Percentiles rank a stretch among this genome's conserved stretches.
phyloP scores from a whole-genome alignment of 192 early-diverging fungal species.

The Coemansia reversa region DNA sequence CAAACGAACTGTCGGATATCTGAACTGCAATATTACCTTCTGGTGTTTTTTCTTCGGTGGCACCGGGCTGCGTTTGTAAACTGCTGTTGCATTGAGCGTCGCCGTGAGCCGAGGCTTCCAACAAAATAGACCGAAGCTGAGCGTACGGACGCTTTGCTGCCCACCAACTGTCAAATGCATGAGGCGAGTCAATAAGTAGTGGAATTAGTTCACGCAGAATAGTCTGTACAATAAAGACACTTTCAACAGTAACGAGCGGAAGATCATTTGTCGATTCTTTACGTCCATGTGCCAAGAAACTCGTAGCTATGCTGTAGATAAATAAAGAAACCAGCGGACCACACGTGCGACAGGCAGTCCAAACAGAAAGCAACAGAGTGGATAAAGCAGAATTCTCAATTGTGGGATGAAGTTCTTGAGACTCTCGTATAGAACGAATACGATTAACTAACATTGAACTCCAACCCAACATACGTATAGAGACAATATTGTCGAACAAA shows the following conservation, averaged over 20 bases:
- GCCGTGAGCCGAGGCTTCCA: neutral
- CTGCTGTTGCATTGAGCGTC: neutral
- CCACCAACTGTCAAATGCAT: slow-evolving; percentile 43
- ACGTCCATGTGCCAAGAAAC: neutral
- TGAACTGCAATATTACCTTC: neutral
- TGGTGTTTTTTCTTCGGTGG: neutral
- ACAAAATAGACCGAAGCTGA: slow-evolving; percentile 13
- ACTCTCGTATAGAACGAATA: slow-evolving; percentile 13
- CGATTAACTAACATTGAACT: neutral
- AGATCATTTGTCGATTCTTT: neutral
- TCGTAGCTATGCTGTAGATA: slow-evolving; percentile 20
- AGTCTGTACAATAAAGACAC: slow-evolving; percentile 36
- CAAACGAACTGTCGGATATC: slow-evolving; percentile 11
- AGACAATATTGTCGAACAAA: slow-evolving; percentile 24
- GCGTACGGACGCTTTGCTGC: slow-evolving; percentile 23
- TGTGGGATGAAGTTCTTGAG: slow-evolving; percentile 6
- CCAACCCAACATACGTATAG: slow-evolving; percentile 39
- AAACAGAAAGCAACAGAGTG: slow-evolving; percentile 4
- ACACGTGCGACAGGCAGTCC: slow-evolving; percentile 25
- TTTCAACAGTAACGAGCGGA: slow-evolving; percentile 17
- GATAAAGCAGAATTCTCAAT: neutral
- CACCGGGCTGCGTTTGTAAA: neutral
- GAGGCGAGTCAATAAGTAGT: slow-evolving; percentile 36
- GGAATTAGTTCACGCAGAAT: slow-evolving; percentile 39
- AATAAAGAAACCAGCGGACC: slow-evolving; percentile 33